Base-by-base conservation (phyloP, 306 rosid genomes). In the Argentina anserina region DNA sequence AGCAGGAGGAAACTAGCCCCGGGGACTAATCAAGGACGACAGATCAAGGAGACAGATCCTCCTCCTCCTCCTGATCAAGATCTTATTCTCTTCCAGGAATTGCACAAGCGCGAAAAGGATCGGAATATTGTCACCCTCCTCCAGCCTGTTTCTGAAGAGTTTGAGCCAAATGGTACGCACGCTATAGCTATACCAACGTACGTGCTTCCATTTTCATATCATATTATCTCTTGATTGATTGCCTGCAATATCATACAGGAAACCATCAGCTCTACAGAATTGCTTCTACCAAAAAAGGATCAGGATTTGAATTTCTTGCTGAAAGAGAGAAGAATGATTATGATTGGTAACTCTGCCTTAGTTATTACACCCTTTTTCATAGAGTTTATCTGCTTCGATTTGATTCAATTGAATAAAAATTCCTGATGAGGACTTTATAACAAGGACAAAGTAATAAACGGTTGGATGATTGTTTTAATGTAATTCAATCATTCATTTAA, bases 81-180 rank as follows among this genome's bases (percentile, higher is more conserved):
- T n/a, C 92, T 92, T 23, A 26, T 76, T 1, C 92, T 92, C 15
- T 92, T 92, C 77, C 61, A 72, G 72, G 96, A 92, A 29, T 50
- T 92, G 80, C 68, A 80, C 62, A 87, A 82, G 53, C 85, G 70
- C 8, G 83, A 84, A 46, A 88, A 70, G 66, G 90, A 89, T 10
- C 71, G 80, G 2, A 37, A 70, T 37, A 23, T 55, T 8, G 56
- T 82, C 6, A 88, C 71, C 76, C 79, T 92, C 71, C 86, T 89
- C 21, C 85, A 75, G 6, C 81, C 80, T 47, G 82, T 81, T 80
- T 87, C 90, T 17, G 84, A 88, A 14, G 96, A 90, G 31, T 77
- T 71, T 74, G 87, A 73, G 41, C 47, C 79, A 5, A 78, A 79
- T 33, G 79, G 50, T 79, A 56, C 5, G 5, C n/a, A n/a, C 5